These are phyloP conservation scores for Colletotrichum tamarilloi DNA, from an alignment of 2,329 filamentous ascomycete species.

Conservation along the genomic window DNA sequence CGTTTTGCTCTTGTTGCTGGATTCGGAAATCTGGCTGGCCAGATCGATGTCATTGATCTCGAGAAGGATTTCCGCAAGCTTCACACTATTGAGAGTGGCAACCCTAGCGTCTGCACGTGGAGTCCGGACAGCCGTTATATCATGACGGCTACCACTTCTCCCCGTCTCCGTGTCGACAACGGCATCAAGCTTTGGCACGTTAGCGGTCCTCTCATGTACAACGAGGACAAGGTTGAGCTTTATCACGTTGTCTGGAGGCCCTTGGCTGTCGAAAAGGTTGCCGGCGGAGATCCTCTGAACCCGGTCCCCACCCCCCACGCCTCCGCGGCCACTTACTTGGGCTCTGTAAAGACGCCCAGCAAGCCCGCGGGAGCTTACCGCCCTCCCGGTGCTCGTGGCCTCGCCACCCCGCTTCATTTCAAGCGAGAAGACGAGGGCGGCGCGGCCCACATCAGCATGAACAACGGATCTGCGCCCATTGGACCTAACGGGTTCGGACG, in stretches of 20 bases:
- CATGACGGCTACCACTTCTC: conserved; percentile 97
- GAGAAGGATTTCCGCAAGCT: conserved; percentile 95
- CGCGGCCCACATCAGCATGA: conserved; percentile 83
- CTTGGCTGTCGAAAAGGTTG: conserved; percentile 69
- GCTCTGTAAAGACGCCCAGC: conserved; percentile 90
- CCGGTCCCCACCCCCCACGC: conserved; percentile 82
- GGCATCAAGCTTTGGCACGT: conserved; percentile 96
- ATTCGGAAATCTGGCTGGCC: conserved; percentile 96
- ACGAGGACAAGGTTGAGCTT: conserved; percentile 92
- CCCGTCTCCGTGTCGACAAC: conserved; percentile 94
- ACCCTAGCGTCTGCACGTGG: conserved; percentile 97
- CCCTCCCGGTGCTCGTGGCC: conserved; percentile 91
- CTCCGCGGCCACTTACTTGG: conserved; percentile 85
- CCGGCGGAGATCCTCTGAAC: conserved; percentile 76
- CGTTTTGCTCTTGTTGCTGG: conserved; percentile 94
- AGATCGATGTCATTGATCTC: conserved; percentile 97
- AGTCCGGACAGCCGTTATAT: conserved; percentile 96
- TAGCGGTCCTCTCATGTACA: conserved; percentile 89
- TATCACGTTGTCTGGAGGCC: conserved; percentile 94
- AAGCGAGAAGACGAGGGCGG: conserved; percentile 98
- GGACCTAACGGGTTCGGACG: conserved; percentile 84
- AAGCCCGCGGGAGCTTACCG: conserved; percentile 98
- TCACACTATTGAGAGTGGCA: conserved; percentile 93
- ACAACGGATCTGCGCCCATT: conserved; percentile 78
- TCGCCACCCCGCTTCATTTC: conserved; percentile 90